These are phyloP conservation scores for Boletus mariae DNA, from an alignment of 1,284 basidiomycete species.

Conservation along the genomic window DNA sequence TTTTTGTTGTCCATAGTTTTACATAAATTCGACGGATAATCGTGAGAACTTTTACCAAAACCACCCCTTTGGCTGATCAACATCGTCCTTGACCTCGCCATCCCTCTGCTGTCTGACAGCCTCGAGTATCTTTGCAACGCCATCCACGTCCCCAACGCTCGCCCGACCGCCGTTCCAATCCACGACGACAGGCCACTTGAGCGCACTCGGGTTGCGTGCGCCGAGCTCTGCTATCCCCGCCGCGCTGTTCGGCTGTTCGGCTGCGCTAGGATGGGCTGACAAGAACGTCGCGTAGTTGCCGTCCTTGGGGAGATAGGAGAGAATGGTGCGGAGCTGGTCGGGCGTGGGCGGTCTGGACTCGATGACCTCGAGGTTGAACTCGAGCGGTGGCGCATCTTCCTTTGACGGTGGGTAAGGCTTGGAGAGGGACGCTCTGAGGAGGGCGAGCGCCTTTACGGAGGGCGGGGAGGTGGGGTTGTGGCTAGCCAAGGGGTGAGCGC, in stretches of 20 bases:
- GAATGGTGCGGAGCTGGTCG: slow-evolving; percentile 64
- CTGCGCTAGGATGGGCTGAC: slow-evolving; percentile 23
- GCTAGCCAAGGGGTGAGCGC: slow-evolving; percentile 34
- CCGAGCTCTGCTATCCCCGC: slow-evolving; percentile 51
- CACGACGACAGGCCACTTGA: slow-evolving; percentile 78
- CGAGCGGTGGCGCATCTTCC: slow-evolving; percentile 46
- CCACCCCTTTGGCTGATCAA: slow-evolving; percentile 47
- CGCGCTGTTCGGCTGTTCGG: slow-evolving; percentile 40
- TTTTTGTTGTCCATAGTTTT: neutral
- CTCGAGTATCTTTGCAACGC: slow-evolving; percentile 62
- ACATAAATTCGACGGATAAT: neutral
- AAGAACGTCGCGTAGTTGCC: slow-evolving; percentile 38
- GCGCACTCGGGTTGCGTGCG: slow-evolving; percentile 48
- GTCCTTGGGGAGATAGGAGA: slow-evolving; percentile 50
- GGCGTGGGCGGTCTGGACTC: slow-evolving; percentile 59
- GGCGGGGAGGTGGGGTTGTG: slow-evolving; percentile 62
- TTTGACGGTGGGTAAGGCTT: slow-evolving; percentile 55
- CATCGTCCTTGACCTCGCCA: slow-evolving; percentile 47
- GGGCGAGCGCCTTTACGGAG: slow-evolving; percentile 54
- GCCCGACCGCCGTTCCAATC: slow-evolving; percentile 71
- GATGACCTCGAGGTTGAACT: slow-evolving; percentile 68
- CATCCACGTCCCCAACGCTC: slow-evolving; percentile 62
- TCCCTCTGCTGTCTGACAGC: slow-evolving; percentile 58
- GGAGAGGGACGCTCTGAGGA: slow-evolving; percentile 56
- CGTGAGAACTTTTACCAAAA: slow-evolving; percentile 33